These are phyloP conservation scores for Emericellopsis atlantica DNA, from an alignment of 2,329 filamentous ascomycete species.

Conservation along the genomic window DNA sequence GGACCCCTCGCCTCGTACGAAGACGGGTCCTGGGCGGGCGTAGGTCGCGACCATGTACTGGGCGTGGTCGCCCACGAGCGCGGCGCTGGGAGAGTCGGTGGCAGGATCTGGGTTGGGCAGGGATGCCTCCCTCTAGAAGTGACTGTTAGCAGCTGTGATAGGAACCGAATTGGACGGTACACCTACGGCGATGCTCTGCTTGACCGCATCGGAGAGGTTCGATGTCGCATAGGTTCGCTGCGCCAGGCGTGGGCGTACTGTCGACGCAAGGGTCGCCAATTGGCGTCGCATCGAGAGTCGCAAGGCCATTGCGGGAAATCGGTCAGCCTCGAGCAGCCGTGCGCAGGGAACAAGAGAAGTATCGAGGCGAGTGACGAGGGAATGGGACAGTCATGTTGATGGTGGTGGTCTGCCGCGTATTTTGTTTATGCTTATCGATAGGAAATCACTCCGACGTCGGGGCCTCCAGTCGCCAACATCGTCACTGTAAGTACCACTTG, in stretches of 20 bases:
- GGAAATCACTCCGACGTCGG: too few species aligned
- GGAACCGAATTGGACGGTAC: neutral
- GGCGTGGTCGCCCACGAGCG: constrained; percentile 61
- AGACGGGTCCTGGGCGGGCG: constrained; percentile 77
- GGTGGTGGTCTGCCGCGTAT: too few species aligned
- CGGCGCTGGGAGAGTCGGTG: constrained; percentile 59
- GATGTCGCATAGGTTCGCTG: constrained; percentile 19
- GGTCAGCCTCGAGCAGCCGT: neutral
- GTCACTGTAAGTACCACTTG: too few species aligned
- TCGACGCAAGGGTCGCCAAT: constrained; percentile 15
- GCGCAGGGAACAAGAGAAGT: too few species aligned
- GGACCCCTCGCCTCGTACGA: constrained; percentile 75
- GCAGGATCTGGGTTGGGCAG: constrained; percentile 60
- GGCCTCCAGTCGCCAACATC: too few species aligned
- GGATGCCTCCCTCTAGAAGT: constrained; percentile 14
- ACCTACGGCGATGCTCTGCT: constrained; percentile 19
- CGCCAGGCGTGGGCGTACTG: constrained; percentile 13
- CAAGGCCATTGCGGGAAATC: constrained; percentile 21
- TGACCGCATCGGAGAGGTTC: constrained; percentile 18
- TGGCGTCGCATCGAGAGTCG: constrained; percentile 24
- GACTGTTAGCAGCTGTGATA: neutral
- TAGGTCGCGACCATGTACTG: constrained; percentile 96
- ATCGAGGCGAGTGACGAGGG: too few species aligned
- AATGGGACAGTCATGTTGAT: too few species aligned
- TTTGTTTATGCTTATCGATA: too few species aligned